Percentiles rank a stretch among this genome's conserved stretches.
phyloP scores from a whole-genome alignment of 805 yeast genomes.

The Zygotorulaspora sp. region DNA sequence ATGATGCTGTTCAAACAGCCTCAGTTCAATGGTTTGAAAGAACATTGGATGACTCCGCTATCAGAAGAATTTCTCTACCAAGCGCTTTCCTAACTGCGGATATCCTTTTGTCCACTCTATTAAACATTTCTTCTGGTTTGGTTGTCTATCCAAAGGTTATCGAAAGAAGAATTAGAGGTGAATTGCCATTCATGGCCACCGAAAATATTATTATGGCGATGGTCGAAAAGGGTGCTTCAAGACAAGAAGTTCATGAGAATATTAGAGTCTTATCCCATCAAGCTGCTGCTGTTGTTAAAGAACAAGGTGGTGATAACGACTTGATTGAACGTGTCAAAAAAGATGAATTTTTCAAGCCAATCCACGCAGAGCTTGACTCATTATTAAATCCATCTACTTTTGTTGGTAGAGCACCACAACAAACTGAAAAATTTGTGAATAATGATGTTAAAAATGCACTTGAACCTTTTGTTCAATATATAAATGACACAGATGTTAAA shows the following conservation, averaged over 20 bases:
- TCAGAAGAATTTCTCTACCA: conserved; percentile 93
- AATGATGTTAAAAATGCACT: conserved; percentile 82
- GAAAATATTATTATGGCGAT: conserved; percentile 99
- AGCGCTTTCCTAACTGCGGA: conserved; percentile 96
- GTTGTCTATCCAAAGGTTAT: conserved; percentile 99
- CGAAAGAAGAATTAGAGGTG: conserved; percentile 90
- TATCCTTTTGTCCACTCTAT: conserved; percentile 80
- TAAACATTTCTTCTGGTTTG: conserved; percentile 89
- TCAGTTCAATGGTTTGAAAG: conserved; percentile 99
- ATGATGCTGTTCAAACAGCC: conserved; percentile 93
- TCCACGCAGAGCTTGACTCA: conserved; percentile 74
- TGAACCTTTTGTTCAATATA: conserved; percentile 53
- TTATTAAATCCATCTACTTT: conserved; percentile 90
- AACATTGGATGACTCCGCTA: conserved; percentile 96
- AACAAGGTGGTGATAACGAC: conserved; percentile 98
- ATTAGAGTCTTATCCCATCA: conserved; percentile 95
- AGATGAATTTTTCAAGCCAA: conserved; percentile 80
- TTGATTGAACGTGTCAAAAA: conserved; percentile 80
- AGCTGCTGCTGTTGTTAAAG: conserved; percentile 95
- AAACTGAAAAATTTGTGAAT: conserved; percentile 86
- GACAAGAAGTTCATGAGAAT: conserved; percentile 98
- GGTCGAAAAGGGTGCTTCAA: conserved; percentile 96
- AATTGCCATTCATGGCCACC: conserved; percentile 98
- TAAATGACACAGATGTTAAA: conserved; percentile 66
- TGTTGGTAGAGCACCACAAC: conserved; percentile 98